Conservation (phyloP, 805 yeast genomes). For the Torulaspora delbrueckii region DNA sequence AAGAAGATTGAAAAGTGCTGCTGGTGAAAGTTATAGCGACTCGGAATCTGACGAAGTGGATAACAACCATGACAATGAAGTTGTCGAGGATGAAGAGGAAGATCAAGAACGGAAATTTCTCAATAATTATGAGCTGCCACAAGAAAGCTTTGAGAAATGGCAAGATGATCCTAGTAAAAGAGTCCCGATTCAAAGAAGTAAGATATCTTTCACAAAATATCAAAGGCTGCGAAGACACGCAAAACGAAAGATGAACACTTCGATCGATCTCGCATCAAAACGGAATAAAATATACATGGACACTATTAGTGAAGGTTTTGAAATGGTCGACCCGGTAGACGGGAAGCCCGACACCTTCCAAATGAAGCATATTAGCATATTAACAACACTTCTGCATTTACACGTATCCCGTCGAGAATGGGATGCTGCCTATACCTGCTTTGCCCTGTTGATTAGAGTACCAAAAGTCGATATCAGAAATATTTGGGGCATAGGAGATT, state of each 20-base stretch:
- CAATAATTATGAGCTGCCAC: constrained; percentile 31
- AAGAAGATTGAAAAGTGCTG: constrained; percentile 21
- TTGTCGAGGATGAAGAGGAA: constrained; percentile 6
- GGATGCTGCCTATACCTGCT: constrained; percentile 50
- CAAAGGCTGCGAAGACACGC: constrained; percentile 19
- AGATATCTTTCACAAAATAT: constrained; percentile 19
- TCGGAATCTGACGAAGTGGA: constrained; percentile 18
- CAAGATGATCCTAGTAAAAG: constrained; percentile 14
- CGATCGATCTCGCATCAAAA: constrained; percentile 16
- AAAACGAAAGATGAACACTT: constrained; percentile 12
- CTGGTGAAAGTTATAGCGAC: constrained; percentile 20
- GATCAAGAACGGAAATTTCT: constrained; percentile 26
- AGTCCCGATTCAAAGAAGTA: constrained; percentile 18
- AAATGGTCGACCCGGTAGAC: constrained; percentile 11
- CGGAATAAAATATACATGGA: constrained; percentile 13
- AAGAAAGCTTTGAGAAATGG: constrained; percentile 33
- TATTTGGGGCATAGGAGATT: constrained; percentile 62
- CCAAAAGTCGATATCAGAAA: constrained; percentile 49
- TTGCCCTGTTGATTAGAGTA: constrained; percentile 45
- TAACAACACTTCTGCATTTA: constrained; percentile 46
- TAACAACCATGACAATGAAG: constrained; percentile 6
- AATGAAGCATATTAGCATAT: constrained; percentile 21
- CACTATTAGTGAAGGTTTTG: constrained; percentile 23
- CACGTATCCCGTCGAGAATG: constrained; percentile 48
- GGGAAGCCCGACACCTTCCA: constrained; percentile 14